phyloP scores from a whole-genome alignment of 495 filamentous ascomycete species.

The Haplographium delicatum region DNA sequence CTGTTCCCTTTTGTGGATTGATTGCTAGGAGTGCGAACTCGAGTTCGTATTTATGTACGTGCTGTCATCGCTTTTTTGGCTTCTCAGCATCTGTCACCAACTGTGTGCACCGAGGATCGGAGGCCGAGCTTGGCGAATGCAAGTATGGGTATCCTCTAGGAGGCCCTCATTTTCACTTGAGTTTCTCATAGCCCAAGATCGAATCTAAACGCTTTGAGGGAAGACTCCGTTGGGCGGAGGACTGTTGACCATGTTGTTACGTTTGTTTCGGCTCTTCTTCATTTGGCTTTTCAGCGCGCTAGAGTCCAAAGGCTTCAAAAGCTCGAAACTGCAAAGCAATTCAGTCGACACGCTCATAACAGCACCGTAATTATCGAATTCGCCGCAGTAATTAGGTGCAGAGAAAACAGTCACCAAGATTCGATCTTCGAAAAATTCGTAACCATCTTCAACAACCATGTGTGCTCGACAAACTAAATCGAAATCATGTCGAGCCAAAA shows the following conservation, averaged over 20 bases:
- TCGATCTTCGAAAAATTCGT: constrained; percentile 97
- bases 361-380: constrained; percentile 99
- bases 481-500: constrained; percentile 91
- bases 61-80: no score
- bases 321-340: constrained; percentile 93
- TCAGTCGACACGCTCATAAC: constrained; percentile 97
- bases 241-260: constrained; percentile 86
- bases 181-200: background rate
- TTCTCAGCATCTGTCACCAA: no score
- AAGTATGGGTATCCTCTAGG: constrained; percentile 1
- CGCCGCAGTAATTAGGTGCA: constrained; percentile 96
- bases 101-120: constrained; percentile 4
- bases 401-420: constrained; percentile 97
- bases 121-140: background rate
- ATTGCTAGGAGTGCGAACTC: no score
- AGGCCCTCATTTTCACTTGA: background rate
- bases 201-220: constrained; percentile 46
- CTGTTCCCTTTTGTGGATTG: no score
- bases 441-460: constrained; percentile 99
- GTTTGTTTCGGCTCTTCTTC: constrained; percentile 92
- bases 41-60: no score
- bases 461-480: constrained; percentile 95
- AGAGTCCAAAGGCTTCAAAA: constrained; percentile 95
- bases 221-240: constrained; percentile 61
- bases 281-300: constrained; percentile 96